A percentile compares a stretch with the other conserved stretches of the same genome.
phyloP scores from a whole-genome alignment of 768 basidiomycete genomes.

The Naganishia friedmannii region DNA sequence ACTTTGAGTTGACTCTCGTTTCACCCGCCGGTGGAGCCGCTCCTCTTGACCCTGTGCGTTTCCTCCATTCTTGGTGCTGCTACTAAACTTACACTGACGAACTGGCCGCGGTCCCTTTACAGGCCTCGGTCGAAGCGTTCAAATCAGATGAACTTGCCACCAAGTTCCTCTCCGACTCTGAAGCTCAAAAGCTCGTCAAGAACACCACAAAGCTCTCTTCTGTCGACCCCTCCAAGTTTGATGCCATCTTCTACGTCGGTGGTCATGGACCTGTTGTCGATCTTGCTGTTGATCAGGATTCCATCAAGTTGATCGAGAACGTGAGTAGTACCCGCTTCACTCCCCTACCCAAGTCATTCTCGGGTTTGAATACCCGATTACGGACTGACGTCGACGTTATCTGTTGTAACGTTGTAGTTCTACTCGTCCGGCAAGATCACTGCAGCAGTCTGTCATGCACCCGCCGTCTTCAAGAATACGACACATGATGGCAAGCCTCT shows the following conservation, averaged over 20 bases:
- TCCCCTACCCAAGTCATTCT: not conserved
- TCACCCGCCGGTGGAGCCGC: conserved; percentile 66
- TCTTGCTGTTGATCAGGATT: conserved; percentile 61
- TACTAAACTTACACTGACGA: not conserved
- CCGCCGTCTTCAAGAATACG: conserved; percentile 59
- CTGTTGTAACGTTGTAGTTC: conserved; percentile 55
- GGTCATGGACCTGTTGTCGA: conserved; percentile 77
- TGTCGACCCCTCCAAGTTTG: conserved; percentile 63
- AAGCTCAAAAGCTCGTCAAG: conserved; percentile 59
- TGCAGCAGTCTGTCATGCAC: conserved; percentile 75
- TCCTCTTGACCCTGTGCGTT: conserved; percentile 59
- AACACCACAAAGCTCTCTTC: conserved; percentile 63
- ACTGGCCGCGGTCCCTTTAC: not conserved
- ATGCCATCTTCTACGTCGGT: conserved; percentile 73
- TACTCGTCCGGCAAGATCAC: conserved; percentile 66
- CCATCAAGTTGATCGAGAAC: conserved; percentile 61
- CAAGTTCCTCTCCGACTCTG: conserved; percentile 63
- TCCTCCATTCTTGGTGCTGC: not conserved
- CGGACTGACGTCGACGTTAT: not conserved
- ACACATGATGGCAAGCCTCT: conserved; percentile 64
- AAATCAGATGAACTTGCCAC: conserved; percentile 59
- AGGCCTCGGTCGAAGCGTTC: conserved; percentile 55
- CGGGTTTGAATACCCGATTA: not conserved
- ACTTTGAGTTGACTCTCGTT: conserved; percentile 62
- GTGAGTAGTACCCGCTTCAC: conserved; percentile 50